Evolutionary conservation across 2,329 filamentous ascomycete genomes (phyloP), one percentile per base, ranked within the genome.

Genomic region (Fusarium udum): DNA sequence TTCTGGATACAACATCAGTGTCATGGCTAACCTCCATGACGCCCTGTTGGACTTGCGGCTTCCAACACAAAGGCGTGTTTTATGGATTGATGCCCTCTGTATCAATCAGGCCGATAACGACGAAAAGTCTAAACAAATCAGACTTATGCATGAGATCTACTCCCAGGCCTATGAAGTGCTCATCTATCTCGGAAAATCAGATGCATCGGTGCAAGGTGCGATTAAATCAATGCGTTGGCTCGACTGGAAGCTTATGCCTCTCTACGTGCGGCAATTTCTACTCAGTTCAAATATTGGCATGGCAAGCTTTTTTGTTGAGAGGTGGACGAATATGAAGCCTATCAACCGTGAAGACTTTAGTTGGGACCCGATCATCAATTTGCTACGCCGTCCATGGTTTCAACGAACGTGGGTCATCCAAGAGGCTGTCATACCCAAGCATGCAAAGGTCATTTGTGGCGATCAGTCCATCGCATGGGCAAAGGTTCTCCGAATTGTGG

Each of bases 171-270:
- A 28, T 0, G 16, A 28, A 7, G 59, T 56, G 0, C 37, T 61
- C 12, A 61, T 61, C 1, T 56, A 43, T 13, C 59, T 61, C 6
- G 59, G 59, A 4, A 36, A 7, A 5, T 36, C 28, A 26, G 48
- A 55, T 9, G 0, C 1, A 4, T 34, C 37, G 0, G 59, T 61
- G 0, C 8, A 56, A 1, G 59, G 20, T 0, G 59, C 48, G 0
- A 28, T 61, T 4, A 1, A 0, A 31, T 16, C 28, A 2, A 43
- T 56, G 20, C 31, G 28, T 1, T 42, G 59, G 59, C 42, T 58
- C 0, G 20, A 51, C 12, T 58, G 42, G 32, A 51, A 37, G 24
- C 2, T 51, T 0, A 37, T 20, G 8, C 32, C 4, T 7, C 40
- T 58, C 8, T 51, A 51, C 0, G 6, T 4, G 0, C 16, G 32